Conservation (phyloP, 2,329 filamentous ascomycete species). For the Clarireedia monteithiana region DNA sequence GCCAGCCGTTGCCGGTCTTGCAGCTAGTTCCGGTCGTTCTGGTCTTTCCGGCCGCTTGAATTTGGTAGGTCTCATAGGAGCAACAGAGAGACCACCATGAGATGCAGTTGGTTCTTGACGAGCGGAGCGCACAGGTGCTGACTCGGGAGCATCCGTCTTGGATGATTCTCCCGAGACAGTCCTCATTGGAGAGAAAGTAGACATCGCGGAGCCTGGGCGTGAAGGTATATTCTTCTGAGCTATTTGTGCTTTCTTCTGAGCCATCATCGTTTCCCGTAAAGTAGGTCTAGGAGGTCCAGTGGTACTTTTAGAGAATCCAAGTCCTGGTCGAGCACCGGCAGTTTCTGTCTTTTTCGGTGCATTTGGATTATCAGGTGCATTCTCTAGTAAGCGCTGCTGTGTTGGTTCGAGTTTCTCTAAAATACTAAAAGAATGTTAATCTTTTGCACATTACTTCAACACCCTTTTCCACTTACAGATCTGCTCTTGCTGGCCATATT, state of each 20-base stretch:
- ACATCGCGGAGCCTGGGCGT: conserved; percentile 57
- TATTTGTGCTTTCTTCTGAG: conserved; percentile 61
- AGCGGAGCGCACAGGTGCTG: conserved; percentile 32
- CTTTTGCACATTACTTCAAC: background rate
- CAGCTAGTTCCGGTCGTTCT: conserved; percentile 42
- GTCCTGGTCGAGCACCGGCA: conserved; percentile 43
- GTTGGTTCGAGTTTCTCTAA: conserved; percentile 71
- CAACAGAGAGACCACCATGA: conserved; percentile 53
- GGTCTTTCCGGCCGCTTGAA: conserved; percentile 42
- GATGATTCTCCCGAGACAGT: conserved; percentile 30
- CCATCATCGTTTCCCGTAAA: conserved; percentile 75
- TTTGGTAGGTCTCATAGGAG: conserved; percentile 53
- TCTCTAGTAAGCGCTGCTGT: conserved; percentile 72
- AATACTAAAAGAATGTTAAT: conserved; percentile 45
- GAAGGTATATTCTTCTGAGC: conserved; percentile 45
- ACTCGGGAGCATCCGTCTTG: conserved; percentile 29
- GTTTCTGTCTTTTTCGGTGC: conserved; percentile 48
- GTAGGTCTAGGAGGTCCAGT: conserved; percentile 52
- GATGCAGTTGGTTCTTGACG: conserved; percentile 34
- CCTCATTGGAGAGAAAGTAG: conserved; percentile 47
- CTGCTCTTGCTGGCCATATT: conserved; percentile 71
- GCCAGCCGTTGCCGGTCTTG: conserved; percentile 55
- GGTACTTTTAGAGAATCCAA: conserved; percentile 57
- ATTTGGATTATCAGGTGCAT: conserved; percentile 76
- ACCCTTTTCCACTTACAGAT: conserved; percentile 46